A percentile compares a stretch with the other conserved stretches of the same genome.
Evolutionary conservation across 768 basidiomycete genomes (phyloP).

Genomic region (Pleurotus ostreatus): DNA sequence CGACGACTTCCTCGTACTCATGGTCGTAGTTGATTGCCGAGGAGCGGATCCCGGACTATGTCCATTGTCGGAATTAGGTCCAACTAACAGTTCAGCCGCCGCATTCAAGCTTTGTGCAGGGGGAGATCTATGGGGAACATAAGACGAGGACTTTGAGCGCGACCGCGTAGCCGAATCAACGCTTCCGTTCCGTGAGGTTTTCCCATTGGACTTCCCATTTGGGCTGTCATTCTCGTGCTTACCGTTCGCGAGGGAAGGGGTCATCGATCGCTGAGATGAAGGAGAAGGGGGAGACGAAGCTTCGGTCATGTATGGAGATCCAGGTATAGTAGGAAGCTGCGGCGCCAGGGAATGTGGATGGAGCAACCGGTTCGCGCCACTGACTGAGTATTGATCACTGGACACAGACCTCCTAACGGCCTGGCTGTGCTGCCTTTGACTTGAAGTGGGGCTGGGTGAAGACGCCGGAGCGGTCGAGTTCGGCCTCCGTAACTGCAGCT

Average conservation of each 20-base stretch:
- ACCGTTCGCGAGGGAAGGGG: conserved; percentile 21
- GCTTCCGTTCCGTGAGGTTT: conserved; percentile 23
- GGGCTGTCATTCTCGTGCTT: conserved; percentile 31
- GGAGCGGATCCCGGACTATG: conserved; percentile 19
- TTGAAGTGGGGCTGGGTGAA: neutral
- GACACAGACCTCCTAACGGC: conserved; percentile 27
- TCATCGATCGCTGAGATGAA: conserved; percentile 26
- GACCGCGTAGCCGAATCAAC: conserved; percentile 39
- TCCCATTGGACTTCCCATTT: conserved; percentile 15
- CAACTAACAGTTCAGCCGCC: conserved; percentile 61
- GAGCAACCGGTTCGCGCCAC: conserved; percentile 3
- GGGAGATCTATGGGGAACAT: conserved; percentile 49
- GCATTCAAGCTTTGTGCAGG: conserved; percentile 70
- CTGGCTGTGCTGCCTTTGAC: conserved; percentile 17
- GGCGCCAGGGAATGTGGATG: conserved; percentile 25
- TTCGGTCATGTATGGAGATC: conserved; percentile 65
- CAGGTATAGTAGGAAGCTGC: conserved; percentile 62
- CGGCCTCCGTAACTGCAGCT: conserved; percentile 4
- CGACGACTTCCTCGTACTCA: conserved; percentile 10
- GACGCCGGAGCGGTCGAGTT: neutral
- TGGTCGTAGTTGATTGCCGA: conserved; percentile 8
- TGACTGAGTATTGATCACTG: conserved; percentile 13
- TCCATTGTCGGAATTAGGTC: conserved; percentile 37
- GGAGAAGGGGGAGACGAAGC: conserved; percentile 52
- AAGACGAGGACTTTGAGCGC: conserved; percentile 51